A percentile compares a stretch with the other conserved stretches of the same genome.
phyloP scores from a whole-genome alignment of 2,329 filamentous ascomycete genomes.

The Paraphaeosphaeria sporulosa region DNA sequence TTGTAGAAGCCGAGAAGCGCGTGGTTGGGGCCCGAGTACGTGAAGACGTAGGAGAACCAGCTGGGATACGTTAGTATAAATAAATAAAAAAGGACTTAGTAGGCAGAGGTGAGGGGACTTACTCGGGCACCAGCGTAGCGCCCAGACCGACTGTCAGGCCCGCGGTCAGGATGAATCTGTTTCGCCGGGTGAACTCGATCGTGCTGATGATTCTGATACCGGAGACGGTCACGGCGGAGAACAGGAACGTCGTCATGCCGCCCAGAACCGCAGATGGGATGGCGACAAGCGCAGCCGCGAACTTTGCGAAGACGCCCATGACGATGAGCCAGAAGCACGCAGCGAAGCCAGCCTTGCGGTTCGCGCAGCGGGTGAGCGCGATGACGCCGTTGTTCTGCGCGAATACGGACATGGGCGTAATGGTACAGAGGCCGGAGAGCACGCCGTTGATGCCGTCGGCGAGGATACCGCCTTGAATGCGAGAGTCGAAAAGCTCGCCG shows the following conservation, averaged over 20 bases:
- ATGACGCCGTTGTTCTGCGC: conserved; percentile 89
- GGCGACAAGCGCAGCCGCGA: conserved; percentile 78
- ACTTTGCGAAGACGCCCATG: conserved; percentile 85
- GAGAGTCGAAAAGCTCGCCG: conserved; percentile 74
- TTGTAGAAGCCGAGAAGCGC: conserved; percentile 76
- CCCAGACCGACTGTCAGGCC: conserved; percentile 75
- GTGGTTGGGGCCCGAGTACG: conserved; percentile 72
- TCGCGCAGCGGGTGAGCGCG: conserved; percentile 80
- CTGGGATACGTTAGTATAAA: conserved; percentile 30
- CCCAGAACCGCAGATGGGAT: conserved; percentile 67
- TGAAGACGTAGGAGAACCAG: conserved; percentile 77
- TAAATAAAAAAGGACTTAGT: not conserved
- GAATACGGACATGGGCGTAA: conserved; percentile 81
- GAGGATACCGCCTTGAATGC: conserved; percentile 80
- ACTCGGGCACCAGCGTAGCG: conserved; percentile 56
- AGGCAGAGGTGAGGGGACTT: conserved; percentile 23
- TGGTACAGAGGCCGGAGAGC: conserved; percentile 78
- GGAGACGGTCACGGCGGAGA: conserved; percentile 76
- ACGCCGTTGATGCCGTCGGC: conserved; percentile 80
- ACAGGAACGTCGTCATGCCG: conserved; percentile 76
- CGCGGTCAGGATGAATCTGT: conserved; percentile 81
- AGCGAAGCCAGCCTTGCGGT: conserved; percentile 80
- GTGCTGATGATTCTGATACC: conserved; percentile 78
- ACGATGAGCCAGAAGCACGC: conserved; percentile 79
- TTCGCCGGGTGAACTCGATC: conserved; percentile 78